A percentile compares a stretch with the other conserved stretches of the same genome.
Conservation (phyloP, 1,284 basidiomycete species). For the Pseudozyma pruni region DNA sequence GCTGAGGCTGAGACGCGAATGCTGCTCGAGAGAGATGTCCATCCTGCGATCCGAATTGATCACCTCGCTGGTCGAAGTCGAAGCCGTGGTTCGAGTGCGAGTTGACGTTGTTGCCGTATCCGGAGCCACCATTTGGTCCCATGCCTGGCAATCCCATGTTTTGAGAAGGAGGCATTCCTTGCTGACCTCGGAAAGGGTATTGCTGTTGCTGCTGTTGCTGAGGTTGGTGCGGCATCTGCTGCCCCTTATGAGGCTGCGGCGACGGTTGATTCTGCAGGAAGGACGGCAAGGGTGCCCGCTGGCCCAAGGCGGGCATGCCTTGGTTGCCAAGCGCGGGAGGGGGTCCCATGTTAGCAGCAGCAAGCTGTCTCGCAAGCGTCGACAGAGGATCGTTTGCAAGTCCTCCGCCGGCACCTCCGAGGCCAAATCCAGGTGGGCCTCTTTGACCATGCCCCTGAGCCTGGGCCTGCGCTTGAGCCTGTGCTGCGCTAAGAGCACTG, state of each 20-base stretch:
- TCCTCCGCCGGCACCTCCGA: slow-evolving; percentile 4
- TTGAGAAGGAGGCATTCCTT: slow-evolving; percentile 5
- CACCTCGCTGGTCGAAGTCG: slow-evolving; percentile 25
- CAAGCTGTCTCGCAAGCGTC: slow-evolving; percentile 47
- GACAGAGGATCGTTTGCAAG: slow-evolving; percentile 46
- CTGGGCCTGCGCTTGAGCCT: slow-evolving; percentile 37
- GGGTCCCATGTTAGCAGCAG: slow-evolving; percentile 27
- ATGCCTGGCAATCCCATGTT: slow-evolving; percentile 10
- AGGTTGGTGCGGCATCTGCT: slow-evolving; percentile 10
- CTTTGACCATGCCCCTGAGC: slow-evolving; percentile 26
- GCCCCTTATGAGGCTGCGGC: slow-evolving; percentile 16
- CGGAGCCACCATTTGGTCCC: slow-evolving; percentile 10
- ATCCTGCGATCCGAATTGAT: slow-evolving; percentile 7
- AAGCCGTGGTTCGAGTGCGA: slow-evolving; percentile 30
- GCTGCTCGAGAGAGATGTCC: slow-evolving; percentile 1
- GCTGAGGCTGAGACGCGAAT: slow-evolving; percentile 15
- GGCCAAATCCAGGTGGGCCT: slow-evolving; percentile 15
- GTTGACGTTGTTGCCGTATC: slow-evolving; percentile 9
- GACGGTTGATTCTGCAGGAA: slow-evolving; percentile 38
- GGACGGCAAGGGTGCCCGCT: slow-evolving; percentile 24
- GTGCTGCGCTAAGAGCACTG: slow-evolving; percentile 49
- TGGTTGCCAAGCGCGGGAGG: slow-evolving; percentile 2
- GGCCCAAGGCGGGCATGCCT: slow-evolving; percentile 12
- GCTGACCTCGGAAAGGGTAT: slow-evolving; percentile 14
- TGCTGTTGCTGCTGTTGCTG: slow-evolving; percentile 18